These are phyloP conservation scores for Torrubiella hemipterigena DNA, from an alignment of 2,329 filamentous ascomycete genomes.

Conservation along the genomic window DNA sequence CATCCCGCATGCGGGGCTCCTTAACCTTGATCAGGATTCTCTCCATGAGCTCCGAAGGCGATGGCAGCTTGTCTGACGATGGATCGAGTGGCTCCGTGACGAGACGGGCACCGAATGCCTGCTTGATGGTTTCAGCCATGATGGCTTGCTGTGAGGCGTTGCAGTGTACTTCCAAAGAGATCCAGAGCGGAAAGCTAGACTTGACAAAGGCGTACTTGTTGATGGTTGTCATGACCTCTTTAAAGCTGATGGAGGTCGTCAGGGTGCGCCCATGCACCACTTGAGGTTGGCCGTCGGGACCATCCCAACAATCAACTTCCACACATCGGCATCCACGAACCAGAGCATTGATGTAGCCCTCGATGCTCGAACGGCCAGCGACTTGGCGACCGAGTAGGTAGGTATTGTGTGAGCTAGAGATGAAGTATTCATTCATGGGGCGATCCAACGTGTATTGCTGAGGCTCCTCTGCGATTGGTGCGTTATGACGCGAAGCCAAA, in stretches of 20 bases:
- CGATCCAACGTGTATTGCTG: constrained; percentile 57
- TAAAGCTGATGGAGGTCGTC: constrained; percentile 80
- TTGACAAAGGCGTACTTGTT: constrained; percentile 87
- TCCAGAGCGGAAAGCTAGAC: constrained; percentile 79
- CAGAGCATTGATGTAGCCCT: constrained; percentile 85
- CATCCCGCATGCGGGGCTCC: constrained; percentile 44
- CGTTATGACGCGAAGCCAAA: constrained; percentile 63
- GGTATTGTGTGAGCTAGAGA: constrained; percentile 97
- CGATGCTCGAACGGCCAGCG: constrained; percentile 78
- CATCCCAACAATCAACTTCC: constrained; percentile 98
- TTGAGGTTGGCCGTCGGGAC: constrained; percentile 71
- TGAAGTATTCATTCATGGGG: constrained; percentile 92
- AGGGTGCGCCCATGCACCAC: constrained; percentile 86
- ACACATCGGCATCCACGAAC: constrained; percentile 87
- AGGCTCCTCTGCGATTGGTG: constrained; percentile 50
- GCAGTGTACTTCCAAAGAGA: constrained; percentile 95
- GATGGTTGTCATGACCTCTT: constrained; percentile 84
- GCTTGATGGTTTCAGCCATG: constrained; percentile 85
- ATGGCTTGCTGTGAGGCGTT: constrained; percentile 66
- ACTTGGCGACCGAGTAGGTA: constrained; percentile 89
- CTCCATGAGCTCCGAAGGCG: constrained; percentile 73
- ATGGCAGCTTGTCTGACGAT: constrained; percentile 59
- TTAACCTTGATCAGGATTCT: constrained; percentile 93
- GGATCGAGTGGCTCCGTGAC: constrained; percentile 63
- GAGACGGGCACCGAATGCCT: constrained; percentile 69